A percentile compares a stretch with the other conserved stretches of the same genome.
These are phyloP conservation scores for Coemansia sp. DNA, from an alignment of 192 early-diverging fungal species.

Conservation along the genomic window DNA sequence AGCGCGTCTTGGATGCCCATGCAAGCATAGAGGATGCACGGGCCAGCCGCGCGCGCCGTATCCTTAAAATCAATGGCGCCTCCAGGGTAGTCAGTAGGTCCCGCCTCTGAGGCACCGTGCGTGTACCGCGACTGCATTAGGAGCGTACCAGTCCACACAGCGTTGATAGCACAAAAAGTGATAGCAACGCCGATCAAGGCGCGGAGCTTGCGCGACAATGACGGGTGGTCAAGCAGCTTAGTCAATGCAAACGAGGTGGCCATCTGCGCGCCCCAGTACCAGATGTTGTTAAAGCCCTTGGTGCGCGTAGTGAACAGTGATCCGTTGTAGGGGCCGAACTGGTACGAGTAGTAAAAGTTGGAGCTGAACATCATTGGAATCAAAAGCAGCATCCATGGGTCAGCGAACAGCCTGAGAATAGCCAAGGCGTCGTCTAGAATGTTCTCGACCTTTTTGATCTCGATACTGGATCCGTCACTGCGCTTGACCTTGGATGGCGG, in stretches of 20 bases:
- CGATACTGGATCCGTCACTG: slow-evolving; percentile 63
- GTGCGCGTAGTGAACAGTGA: slow-evolving; percentile 66
- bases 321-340: slow-evolving; percentile 65
- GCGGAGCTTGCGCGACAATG: slow-evolving; percentile 58
- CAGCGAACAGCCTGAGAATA: slow-evolving; percentile 60
- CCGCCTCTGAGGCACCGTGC: slow-evolving; percentile 10
- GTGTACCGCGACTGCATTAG: slow-evolving; percentile 60
- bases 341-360: slow-evolving; percentile 81
- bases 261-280: slow-evolving; percentile 76
- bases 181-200: slow-evolving; percentile 58
- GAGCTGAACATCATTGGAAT: slow-evolving; percentile 68
- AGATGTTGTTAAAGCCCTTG: slow-evolving; percentile 66
- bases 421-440: slow-evolving; percentile 58
- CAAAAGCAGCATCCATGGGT: slow-evolving; percentile 67
- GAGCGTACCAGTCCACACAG: slow-evolving; percentile 61
- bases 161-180: slow-evolving; percentile 39
- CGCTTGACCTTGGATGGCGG: slow-evolving; percentile 62
- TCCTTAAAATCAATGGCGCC: slow-evolving; percentile 49
- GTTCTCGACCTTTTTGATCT: slow-evolving; percentile 63
- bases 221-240: slow-evolving; percentile 59
- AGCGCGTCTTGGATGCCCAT: slow-evolving; percentile 75
- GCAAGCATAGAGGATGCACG: slow-evolving; percentile 65
- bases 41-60: slow-evolving; percentile 54
- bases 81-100: slow-evolving; percentile 23
- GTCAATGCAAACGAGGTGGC: slow-evolving; percentile 63